Conservation (phyloP, 371 early-diverging fungal genomes). For the Sporodiniella umbellata region DNA sequence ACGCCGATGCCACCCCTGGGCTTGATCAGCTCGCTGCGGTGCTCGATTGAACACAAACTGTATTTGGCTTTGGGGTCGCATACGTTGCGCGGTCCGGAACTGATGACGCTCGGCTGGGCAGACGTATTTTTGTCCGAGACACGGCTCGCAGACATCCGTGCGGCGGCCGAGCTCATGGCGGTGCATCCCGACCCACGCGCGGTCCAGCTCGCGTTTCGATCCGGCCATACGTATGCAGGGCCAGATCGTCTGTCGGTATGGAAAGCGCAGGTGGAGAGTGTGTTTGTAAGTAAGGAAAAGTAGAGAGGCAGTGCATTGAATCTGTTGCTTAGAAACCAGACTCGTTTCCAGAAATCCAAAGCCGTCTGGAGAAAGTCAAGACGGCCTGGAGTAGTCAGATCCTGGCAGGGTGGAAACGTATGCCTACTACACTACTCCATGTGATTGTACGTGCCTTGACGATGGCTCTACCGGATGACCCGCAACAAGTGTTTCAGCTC, state of each 20-base stretch:
- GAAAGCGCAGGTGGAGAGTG: conserved; percentile 43
- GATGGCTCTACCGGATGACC: not conserved
- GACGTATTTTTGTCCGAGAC: conserved; percentile 56
- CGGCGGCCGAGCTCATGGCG: conserved; percentile 28
- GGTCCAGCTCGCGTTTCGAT: conserved; percentile 40
- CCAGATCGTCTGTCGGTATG: conserved; percentile 55
- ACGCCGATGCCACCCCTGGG: conserved; percentile 38
- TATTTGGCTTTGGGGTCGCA: conserved; percentile 50
- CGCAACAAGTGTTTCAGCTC: conserved; percentile 18
- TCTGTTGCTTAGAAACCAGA: conserved; percentile 11
- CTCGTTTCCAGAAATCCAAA: conserved; percentile 21
- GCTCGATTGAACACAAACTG: conserved; percentile 36
- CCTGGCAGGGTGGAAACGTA: conserved; percentile 24
- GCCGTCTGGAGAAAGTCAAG: conserved; percentile 10
- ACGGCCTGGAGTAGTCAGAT: conserved; percentile 32
- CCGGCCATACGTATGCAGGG: conserved; percentile 51
- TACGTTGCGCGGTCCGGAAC: conserved; percentile 53
- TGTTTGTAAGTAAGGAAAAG: conserved; percentile 39
- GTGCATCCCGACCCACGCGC: conserved; percentile 49
- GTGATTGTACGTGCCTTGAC: conserved; percentile 29
- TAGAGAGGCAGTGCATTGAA: not conserved
- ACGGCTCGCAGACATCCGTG: conserved; percentile 37
- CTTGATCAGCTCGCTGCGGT: not conserved
- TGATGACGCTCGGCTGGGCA: conserved; percentile 45
- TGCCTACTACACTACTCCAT: conserved; percentile 30